Base-by-base conservation (phyloP, 2,329 filamentous ascomycete genomes). In the Paecilomyces fulvus region DNA sequence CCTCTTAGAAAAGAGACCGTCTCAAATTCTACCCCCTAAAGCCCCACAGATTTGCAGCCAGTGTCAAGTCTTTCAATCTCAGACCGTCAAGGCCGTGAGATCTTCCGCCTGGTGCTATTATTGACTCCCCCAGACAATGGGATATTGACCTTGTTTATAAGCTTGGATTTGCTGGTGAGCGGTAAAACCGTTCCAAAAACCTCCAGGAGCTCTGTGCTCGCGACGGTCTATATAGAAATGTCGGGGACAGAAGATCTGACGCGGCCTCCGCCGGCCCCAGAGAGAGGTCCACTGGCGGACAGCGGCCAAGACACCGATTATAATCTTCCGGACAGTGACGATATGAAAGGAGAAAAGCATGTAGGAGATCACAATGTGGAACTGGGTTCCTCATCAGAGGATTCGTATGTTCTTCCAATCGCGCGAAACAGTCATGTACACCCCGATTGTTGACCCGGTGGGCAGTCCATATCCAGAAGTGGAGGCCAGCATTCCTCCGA, bases 381-480 rank as follows among this genome's bases (percentile, higher is more conserved):
- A 28, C 21, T 12, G 8, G 48, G 20, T 12, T 23, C 21, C 11
- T 49, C 25, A 8, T 28, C 25, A 28, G 48, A 49, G 5, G 48
- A 49, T n/a, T 49, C 48, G 48, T 49, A 49, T 11, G 48, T 49
- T 20, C 25, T 49, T 49, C 48, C 17, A 25, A 14, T 49, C 14
- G 48, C 21, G 7, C 14, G 48, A 17, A 43, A n/a, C 33, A 23
- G 48, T 9, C 14, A 25, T 3, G 20, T 25, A 20, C 33, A 49
- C 25, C 25, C 25, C 25, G 25, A 49, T 17, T 28, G 48, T 14
- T 49, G 48, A 49, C 48, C 21, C 12, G 20, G 14, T 12, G 48
- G 25, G 12, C 48, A 49, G 48, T 49, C 48, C 48, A 2, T 63
- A 64, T 23, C 51, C 58, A 2, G 60, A 64, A 50, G 62, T 65